Conservation (phyloP, 208 protist genomes). For the Leishmania mexicana region DNA sequence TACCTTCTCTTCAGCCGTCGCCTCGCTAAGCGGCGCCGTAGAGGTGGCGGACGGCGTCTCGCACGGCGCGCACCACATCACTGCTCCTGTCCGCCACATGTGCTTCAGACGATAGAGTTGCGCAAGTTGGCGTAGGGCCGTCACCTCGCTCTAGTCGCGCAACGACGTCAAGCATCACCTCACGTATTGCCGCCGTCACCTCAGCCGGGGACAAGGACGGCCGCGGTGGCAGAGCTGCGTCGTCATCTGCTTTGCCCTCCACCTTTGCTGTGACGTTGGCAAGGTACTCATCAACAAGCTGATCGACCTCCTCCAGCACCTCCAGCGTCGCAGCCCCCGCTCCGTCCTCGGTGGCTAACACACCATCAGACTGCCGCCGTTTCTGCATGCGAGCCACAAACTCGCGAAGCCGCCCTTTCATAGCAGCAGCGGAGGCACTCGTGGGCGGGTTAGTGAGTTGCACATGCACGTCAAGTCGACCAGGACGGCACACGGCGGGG, state of each 20-base stretch:
- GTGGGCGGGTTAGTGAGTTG: slow-evolving; percentile 34
- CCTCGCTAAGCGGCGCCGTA: neutral
- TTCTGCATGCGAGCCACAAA: slow-evolving; percentile 10
- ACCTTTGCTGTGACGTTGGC: neutral
- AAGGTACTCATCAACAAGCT: slow-evolving; percentile 14
- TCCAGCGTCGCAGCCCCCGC: neutral
- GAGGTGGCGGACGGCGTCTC: slow-evolving; percentile 3
- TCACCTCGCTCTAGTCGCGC: neutral
- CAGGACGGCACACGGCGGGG: slow-evolving; percentile 82
- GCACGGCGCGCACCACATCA: slow-evolving; percentile 5
- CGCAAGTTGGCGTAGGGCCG: neutral
- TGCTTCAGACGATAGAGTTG: neutral
- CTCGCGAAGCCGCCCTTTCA: slow-evolving; percentile 26
- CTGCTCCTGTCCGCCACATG: neutral
- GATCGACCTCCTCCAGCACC: neutral
- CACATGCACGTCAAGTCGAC: slow-evolving; percentile 88
- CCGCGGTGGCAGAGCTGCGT: neutral
- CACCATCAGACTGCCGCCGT: neutral
- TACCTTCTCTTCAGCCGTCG: neutral
- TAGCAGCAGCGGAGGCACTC: slow-evolving; percentile 6
- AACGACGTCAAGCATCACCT: slow-evolving; percentile 14
- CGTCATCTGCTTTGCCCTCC: neutral
- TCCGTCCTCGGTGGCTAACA: neutral
- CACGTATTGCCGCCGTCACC: slow-evolving; percentile 15
- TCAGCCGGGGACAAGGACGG: slow-evolving; percentile 14